Percentiles rank a stretch among this genome's conserved stretches.
Evolutionary conservation across 257 asterid genomes (phyloP).

Genomic region (Solanum pennellii): DNA sequence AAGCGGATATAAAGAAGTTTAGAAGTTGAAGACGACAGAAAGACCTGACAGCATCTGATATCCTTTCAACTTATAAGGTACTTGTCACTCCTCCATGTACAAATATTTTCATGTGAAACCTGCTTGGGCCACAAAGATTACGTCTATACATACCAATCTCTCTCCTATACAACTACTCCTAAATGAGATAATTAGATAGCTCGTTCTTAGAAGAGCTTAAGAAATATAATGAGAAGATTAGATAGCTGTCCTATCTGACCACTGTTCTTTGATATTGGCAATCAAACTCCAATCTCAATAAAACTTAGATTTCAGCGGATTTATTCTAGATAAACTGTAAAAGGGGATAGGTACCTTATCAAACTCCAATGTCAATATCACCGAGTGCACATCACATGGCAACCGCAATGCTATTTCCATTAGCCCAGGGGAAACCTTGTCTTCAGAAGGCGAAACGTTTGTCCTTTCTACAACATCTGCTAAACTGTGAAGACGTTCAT

Average conservation of each 20-base stretch:
- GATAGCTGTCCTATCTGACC: not conserved
- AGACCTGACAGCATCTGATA: not conserved
- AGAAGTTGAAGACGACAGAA: not conserved
- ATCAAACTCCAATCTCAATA: not conserved
- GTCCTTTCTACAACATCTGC: constrained; percentile 46
- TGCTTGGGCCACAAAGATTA: not conserved
- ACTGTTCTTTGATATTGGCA: not conserved
- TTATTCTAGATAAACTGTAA: not conserved
- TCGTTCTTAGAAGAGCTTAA: not conserved
- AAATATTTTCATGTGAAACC: not conserved
- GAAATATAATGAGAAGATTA: not conserved
- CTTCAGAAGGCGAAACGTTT: constrained; percentile 81
- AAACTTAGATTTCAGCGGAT: not conserved
- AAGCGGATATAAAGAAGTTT: not conserved
- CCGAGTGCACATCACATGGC: constrained; percentile 67
- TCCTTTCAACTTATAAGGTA: not conserved
- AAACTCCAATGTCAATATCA: constrained; percentile 76
- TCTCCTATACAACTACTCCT: not conserved
- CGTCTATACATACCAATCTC: not conserved
- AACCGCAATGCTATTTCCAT: constrained; percentile 71
- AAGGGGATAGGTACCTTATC: constrained; percentile 56
- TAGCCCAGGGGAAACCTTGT: constrained; percentile 88
- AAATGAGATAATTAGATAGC: not conserved
- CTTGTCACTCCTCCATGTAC: not conserved
- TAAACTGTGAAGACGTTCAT: constrained; percentile 53